phyloP scores from a whole-genome alignment of 192 early-diverging fungal species.

The Backusella mclennaniae region DNA sequence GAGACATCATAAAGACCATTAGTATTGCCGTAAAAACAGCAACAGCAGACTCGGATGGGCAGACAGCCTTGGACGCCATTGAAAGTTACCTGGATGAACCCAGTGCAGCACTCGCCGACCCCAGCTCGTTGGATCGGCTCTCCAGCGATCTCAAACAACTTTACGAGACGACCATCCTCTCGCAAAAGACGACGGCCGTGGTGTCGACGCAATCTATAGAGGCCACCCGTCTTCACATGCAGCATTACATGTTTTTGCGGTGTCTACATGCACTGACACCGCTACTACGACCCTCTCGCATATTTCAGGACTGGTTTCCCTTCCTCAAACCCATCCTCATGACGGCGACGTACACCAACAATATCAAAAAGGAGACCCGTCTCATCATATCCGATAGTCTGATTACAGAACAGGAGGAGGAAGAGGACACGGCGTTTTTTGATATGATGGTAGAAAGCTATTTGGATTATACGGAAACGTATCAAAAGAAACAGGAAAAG shows the following conservation, averaged over 20 bases:
- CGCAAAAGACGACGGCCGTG: not conserved
- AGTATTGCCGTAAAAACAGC: not conserved
- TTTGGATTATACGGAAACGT: constrained; percentile 16
- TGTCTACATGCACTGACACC: constrained; percentile 24
- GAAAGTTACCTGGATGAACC: constrained; percentile 34
- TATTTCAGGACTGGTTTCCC: constrained; percentile 26
- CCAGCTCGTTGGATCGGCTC: constrained; percentile 27
- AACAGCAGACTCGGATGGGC: constrained; percentile 17
- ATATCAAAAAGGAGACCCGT: constrained; percentile 27
- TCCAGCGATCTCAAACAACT: constrained; percentile 21
- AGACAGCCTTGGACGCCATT: constrained; percentile 28
- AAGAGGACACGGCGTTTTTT: not conserved
- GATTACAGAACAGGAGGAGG: constrained; percentile 21
- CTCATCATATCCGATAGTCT: constrained; percentile 28
- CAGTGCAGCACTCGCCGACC: not conserved
- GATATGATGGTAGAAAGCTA: constrained; percentile 27
- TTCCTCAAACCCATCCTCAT: constrained; percentile 28
- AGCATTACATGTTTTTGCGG: constrained; percentile 28
- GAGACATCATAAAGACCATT: constrained; percentile 13
- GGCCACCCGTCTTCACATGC: constrained; percentile 13
- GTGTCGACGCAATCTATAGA: constrained; percentile 18
- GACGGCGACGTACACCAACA: constrained; percentile 23
- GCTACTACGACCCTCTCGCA: constrained; percentile 15
- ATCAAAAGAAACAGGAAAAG: constrained; percentile 11
- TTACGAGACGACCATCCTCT: constrained; percentile 7